Evolutionary conservation across 768 basidiomycete species (phyloP).

Genomic region (Psilocybe cubensis): DNA sequence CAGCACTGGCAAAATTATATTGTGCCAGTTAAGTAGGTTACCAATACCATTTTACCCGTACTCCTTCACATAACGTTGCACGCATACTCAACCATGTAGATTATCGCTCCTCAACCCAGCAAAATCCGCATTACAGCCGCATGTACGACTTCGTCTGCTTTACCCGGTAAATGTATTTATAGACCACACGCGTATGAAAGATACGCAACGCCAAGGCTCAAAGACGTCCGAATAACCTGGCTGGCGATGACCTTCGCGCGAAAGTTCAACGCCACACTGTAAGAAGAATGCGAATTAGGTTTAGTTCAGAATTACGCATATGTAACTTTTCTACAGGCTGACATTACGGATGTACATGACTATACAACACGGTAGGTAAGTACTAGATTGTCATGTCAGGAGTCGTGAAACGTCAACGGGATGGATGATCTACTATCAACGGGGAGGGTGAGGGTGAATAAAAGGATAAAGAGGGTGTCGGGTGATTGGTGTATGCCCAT

Average conservation of each 20-base stretch:
- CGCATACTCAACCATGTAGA: too few relatives aligned
- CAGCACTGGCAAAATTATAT: too few relatives aligned
- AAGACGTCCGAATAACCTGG: too few relatives aligned
- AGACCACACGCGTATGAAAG: too few relatives aligned
- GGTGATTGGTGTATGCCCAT: not conserved
- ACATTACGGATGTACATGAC: not conserved
- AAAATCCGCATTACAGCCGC: not conserved
- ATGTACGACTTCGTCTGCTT: not conserved
- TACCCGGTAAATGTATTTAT: too few relatives aligned
- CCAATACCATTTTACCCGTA: too few relatives aligned
- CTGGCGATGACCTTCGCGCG: too few relatives aligned
- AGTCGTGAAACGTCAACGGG: not conserved
- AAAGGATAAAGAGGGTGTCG: not conserved
- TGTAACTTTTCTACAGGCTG: not conserved
- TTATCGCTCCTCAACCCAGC: too few relatives aligned
- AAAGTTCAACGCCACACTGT: too few relatives aligned
- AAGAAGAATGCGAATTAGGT: not conserved
- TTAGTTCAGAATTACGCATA: not conserved
- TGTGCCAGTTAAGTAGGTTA: too few relatives aligned
- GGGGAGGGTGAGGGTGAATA: not conserved
- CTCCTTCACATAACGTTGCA: too few relatives aligned
- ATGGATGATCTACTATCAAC: not conserved
- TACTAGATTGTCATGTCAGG: not conserved
- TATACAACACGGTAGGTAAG: not conserved
- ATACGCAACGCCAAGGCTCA: not conserved